A percentile compares a stretch with the other conserved stretches of the same genome.
Evolutionary conservation across 768 basidiomycete species (phyloP).

Genomic region (Agaricus bisporus): DNA sequence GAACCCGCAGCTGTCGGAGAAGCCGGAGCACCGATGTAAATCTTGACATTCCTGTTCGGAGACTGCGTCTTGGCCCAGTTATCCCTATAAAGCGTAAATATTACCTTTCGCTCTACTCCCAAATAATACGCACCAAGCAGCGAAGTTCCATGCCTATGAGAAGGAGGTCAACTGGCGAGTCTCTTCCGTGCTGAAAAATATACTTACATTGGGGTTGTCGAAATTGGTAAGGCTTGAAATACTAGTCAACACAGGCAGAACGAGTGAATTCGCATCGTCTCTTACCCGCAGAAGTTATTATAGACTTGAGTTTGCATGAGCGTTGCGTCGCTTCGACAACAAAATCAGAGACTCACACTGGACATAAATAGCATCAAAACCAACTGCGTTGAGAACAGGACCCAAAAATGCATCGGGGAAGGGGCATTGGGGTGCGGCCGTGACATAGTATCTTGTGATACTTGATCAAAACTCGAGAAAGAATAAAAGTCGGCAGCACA

Average conservation of each 20-base stretch:
- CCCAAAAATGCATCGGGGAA: constrained; percentile 58
- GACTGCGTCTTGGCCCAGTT: constrained; percentile 51
- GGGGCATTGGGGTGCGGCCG: constrained; percentile 50
- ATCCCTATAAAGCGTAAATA: constrained; percentile 27
- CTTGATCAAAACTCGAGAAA: neutral
- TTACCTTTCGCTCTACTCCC: neutral
- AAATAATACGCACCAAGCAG: constrained; percentile 28
- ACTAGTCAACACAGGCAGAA: neutral
- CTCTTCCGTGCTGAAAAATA: too few species aligned
- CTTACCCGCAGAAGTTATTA: constrained; percentile 41
- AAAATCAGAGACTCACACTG: constrained; percentile 24
- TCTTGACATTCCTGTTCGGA: constrained; percentile 46
- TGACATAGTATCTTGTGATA: constrained; percentile 42
- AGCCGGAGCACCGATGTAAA: constrained; percentile 53
- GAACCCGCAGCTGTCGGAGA: constrained; percentile 43
- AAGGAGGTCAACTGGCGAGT: neutral
- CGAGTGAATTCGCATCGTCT: neutral
- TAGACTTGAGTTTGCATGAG: constrained; percentile 15
- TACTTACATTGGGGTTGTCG: constrained; percentile 32
- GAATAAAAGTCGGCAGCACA: constrained; percentile 10
- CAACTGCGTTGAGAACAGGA: constrained; percentile 46
- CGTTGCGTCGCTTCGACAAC: neutral
- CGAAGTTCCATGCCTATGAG: constrained; percentile 41
- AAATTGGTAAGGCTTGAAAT: constrained; percentile 29
- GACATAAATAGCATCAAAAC: constrained; percentile 62